Conservation (phyloP, 129 eudicot genomes). For the Heracleum sosnowskyi region DNA sequence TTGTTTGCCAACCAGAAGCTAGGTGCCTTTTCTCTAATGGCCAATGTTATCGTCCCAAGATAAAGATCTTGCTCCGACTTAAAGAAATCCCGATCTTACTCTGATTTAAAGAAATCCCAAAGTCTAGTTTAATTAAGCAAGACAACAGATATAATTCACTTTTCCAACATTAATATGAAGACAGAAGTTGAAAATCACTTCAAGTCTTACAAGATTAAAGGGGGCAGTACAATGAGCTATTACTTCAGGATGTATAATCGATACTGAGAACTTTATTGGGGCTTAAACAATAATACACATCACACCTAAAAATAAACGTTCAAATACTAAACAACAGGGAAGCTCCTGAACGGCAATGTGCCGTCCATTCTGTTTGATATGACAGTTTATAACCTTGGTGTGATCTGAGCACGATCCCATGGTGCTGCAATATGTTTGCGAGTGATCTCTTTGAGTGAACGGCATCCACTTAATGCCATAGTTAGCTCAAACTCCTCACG, state of each 20-base stretch:
- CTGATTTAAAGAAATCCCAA: no score
- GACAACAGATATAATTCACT: background rate
- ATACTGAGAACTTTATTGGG: background rate
- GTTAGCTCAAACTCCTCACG: constrained; percentile 87
- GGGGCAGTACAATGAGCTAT: background rate
- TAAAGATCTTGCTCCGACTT: background rate
- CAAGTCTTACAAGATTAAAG: background rate
- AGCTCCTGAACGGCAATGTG: background rate
- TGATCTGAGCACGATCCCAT: constrained; percentile 54
- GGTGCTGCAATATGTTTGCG: constrained; percentile 54
- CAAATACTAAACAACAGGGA: background rate
- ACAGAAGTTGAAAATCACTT: background rate
- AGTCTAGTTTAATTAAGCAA: background rate
- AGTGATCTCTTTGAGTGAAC: constrained; percentile 63
- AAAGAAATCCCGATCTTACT: background rate
- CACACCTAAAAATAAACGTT: background rate
- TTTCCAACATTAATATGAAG: background rate
- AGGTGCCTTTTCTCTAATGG: no score
- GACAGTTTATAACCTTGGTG: constrained; percentile 33
- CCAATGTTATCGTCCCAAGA: no score
- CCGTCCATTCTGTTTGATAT: background rate
- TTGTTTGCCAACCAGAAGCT: no score
- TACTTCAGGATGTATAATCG: background rate
- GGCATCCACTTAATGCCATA: constrained; percentile 88
- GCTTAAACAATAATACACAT: background rate